Evolutionary conservation across 306 rosid species (phyloP).

Genomic region (Prunus salicina): DNA sequence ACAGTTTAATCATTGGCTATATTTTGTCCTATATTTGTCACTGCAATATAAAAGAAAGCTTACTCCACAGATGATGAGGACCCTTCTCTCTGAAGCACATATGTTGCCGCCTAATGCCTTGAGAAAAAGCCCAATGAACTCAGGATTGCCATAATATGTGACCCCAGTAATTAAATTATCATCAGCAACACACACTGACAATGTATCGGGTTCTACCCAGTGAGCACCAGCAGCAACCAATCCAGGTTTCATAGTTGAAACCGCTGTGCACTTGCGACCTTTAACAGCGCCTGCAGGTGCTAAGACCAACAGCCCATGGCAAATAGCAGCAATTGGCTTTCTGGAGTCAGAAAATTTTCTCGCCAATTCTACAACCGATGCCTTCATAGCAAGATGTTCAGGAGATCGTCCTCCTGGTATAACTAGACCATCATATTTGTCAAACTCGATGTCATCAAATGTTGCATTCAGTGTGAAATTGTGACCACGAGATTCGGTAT

Average conservation of each 20-base stretch:
- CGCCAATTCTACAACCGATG: conserved; percentile 50
- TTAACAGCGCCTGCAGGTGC: conserved; percentile 70
- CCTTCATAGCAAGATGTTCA: conserved; percentile 66
- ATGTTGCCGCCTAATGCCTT: conserved; percentile 76
- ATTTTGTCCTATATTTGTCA: too few relatives aligned
- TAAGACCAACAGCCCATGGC: conserved; percentile 80
- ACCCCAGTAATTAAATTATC: conserved; percentile 62
- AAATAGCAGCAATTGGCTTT: conserved; percentile 63
- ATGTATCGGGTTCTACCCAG: conserved; percentile 76
- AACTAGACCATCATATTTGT: conserved; percentile 68
- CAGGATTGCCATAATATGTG: conserved; percentile 57
- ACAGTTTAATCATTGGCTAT: background rate
- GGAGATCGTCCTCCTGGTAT: conserved; percentile 87
- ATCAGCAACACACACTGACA: conserved; percentile 53
- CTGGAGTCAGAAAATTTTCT: conserved; percentile 42
- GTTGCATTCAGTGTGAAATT: conserved; percentile 78
- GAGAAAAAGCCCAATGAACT: conserved; percentile 49
- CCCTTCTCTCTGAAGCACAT: conserved; percentile 49
- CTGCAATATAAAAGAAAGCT: conserved; percentile 12
- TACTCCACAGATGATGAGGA: conserved; percentile 88
- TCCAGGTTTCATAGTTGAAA: conserved; percentile 47
- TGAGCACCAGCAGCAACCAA: conserved; percentile 73
- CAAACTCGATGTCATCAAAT: conserved; percentile 56
- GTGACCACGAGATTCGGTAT: conserved; percentile 69
- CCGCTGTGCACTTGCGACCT: conserved; percentile 69